These are phyloP conservation scores for Rhododendron ferrugineum DNA, from an alignment of 148 eudicot species.

Conservation along the genomic window DNA sequence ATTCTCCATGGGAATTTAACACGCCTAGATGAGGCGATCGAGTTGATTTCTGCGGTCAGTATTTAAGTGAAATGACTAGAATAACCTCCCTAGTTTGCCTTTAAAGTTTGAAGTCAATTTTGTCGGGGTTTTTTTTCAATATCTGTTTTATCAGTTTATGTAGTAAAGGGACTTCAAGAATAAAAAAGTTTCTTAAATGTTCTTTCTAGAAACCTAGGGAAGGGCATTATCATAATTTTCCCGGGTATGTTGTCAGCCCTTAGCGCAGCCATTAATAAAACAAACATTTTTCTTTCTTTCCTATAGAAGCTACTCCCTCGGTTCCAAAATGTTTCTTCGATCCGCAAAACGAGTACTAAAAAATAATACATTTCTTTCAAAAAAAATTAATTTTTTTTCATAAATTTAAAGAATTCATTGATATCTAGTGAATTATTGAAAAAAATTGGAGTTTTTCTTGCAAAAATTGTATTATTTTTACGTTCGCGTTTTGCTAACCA, in stretches of 20 bases:
- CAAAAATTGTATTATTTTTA: too few relatives aligned
- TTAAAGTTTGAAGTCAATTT: neutral
- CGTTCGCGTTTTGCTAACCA: too few relatives aligned
- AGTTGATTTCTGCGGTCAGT: neutral
- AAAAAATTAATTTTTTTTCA: too few relatives aligned
- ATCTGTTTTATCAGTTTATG: neutral
- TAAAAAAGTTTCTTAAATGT: too few relatives aligned
- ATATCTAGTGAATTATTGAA: too few relatives aligned
- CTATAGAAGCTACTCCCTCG: too few relatives aligned
- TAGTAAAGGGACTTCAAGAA: neutral
- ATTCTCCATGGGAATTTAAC: neutral
- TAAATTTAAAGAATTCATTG: too few relatives aligned
- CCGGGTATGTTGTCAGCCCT: neutral
- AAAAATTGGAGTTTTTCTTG: too few relatives aligned
- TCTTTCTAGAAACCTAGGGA: neutral
- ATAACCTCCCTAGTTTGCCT: neutral
- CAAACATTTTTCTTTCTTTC: too few relatives aligned
- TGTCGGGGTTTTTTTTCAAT: neutral
- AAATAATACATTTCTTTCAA: too few relatives aligned
- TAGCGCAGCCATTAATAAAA: neutral
- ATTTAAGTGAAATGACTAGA: neutral
- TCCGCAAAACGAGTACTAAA: too few relatives aligned
- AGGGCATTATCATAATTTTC: neutral
- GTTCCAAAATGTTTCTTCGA: too few relatives aligned
- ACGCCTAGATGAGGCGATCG: neutral